These are phyloP conservation scores for Diaporthe citri DNA, from an alignment of 2,329 filamentous ascomycete genomes.

Conservation along the genomic window DNA sequence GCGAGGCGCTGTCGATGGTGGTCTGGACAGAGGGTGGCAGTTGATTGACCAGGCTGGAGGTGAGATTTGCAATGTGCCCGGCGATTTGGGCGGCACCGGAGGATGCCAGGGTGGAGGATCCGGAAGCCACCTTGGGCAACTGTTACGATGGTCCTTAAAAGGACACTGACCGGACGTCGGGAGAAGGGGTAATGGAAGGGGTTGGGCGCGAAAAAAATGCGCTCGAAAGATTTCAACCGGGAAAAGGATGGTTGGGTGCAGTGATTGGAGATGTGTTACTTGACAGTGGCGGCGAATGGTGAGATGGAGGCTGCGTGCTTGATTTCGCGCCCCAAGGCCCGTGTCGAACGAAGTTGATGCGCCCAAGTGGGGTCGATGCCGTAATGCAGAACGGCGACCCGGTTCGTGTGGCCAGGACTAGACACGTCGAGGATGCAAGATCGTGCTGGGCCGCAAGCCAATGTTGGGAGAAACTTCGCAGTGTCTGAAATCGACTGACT, in stretches of 20 bases:
- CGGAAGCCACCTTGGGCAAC: conserved; percentile 72
- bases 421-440: conserved; percentile 19
- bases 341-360: conserved; percentile 35
- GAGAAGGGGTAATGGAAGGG: not conserved
- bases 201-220: conserved; percentile 22
- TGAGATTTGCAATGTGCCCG: conserved; percentile 66
- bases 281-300: conserved; percentile 16
- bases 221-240: conserved; percentile 4
- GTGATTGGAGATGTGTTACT: conserved; percentile 8
- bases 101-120: conserved; percentile 67
- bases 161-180: conserved; percentile 49
- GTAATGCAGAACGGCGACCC: conserved; percentile 33
- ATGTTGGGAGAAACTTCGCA: not conserved
- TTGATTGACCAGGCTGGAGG: conserved; percentile 55
- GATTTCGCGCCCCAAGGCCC: conserved; percentile 18
- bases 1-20: conserved; percentile 67
- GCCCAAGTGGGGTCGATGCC: conserved; percentile 38
- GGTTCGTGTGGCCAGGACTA: conserved; percentile 20
- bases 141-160: conserved; percentile 55
- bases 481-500: not conserved
- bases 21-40: conserved; percentile 61
- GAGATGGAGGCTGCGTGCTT: conserved; percentile 20
- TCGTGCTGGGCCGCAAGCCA: conserved; percentile 11
- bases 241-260: conserved; percentile 5
- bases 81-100: conserved; percentile 65